Percentiles rank a stretch among this genome's conserved stretches.
Conservation (phyloP, 1,284 basidiomycete species). For the Ganoderma lucidum region DNA sequence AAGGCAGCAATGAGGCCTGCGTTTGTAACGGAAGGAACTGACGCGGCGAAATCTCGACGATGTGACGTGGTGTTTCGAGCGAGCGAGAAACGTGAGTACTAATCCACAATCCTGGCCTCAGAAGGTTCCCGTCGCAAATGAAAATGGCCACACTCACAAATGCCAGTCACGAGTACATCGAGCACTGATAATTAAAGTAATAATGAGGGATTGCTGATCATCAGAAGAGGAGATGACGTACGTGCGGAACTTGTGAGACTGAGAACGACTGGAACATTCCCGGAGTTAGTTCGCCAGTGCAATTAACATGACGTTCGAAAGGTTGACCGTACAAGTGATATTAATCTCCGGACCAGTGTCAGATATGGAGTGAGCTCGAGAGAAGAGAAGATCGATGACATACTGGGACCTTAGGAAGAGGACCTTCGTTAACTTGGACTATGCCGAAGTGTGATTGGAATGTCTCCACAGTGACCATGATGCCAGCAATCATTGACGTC, state of each 20-base stretch:
- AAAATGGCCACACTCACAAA: constrained; percentile 29
- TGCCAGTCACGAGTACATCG: constrained; percentile 38
- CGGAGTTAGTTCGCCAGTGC: background rate
- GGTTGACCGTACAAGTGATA: constrained; percentile 18
- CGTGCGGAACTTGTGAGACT: constrained; percentile 38
- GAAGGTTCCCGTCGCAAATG: background rate
- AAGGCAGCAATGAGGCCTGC: background rate
- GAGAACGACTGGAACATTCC: constrained; percentile 32
- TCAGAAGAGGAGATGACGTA: constrained; percentile 17
- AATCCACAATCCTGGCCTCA: background rate
- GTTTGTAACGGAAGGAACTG: background rate
- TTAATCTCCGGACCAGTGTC: constrained; percentile 16
- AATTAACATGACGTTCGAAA: background rate
- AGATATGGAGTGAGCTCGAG: background rate
- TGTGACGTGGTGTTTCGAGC: constrained; percentile 38
- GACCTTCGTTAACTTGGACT: constrained; percentile 28
- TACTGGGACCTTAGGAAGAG: constrained; percentile 36
- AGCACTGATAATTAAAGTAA: constrained; percentile 29
- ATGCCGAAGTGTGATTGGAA: constrained; percentile 30
- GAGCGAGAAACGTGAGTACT: constrained; percentile 41
- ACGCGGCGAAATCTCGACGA: constrained; percentile 40
- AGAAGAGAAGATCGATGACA: constrained; percentile 6
- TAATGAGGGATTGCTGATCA: background rate
- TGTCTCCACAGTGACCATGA: constrained; percentile 34
- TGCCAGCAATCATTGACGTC: constrained; percentile 33